phyloP scores from a whole-genome alignment of 441 rosid species.

The Rhodomyrtus psidioides region DNA sequence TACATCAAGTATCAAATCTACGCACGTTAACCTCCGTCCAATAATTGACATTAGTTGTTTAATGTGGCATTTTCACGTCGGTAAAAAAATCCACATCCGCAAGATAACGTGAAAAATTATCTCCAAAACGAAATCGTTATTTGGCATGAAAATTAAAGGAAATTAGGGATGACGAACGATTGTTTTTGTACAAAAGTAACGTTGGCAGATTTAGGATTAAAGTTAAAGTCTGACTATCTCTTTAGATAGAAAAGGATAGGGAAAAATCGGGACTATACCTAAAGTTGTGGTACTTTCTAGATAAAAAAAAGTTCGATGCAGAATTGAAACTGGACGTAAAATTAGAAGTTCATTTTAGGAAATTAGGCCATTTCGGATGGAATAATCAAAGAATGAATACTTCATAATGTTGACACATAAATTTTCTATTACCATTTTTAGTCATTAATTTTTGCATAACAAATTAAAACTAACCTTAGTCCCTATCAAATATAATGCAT shows the following conservation, averaged over 20 bases:
- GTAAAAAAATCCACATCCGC: background rate
- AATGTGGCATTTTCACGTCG: background rate
- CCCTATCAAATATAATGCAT: too few species aligned
- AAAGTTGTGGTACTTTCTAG: background rate
- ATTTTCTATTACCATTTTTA: too few species aligned
- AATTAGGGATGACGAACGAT: background rate
- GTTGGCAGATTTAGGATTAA: background rate
- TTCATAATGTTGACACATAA: background rate
- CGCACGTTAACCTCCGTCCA: background rate
- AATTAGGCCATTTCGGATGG: background rate
- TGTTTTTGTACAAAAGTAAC: background rate
- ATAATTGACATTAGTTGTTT: background rate
- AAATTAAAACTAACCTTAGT: too few species aligned
- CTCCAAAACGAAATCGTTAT: rapidly evolving
- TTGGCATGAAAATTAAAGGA: background rate
- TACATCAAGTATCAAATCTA: background rate
- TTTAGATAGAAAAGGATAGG: background rate
- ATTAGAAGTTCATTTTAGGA: background rate
- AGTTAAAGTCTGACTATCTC: background rate
- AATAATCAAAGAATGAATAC: background rate
- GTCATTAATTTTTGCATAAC: too few species aligned
- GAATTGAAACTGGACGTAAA: background rate
- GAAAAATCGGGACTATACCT: background rate
- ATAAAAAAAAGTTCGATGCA: background rate
- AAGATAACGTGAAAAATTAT: background rate